Conservation (phyloP, 1,139 yeast species). For the Saccharomyces hybrid region DNA sequence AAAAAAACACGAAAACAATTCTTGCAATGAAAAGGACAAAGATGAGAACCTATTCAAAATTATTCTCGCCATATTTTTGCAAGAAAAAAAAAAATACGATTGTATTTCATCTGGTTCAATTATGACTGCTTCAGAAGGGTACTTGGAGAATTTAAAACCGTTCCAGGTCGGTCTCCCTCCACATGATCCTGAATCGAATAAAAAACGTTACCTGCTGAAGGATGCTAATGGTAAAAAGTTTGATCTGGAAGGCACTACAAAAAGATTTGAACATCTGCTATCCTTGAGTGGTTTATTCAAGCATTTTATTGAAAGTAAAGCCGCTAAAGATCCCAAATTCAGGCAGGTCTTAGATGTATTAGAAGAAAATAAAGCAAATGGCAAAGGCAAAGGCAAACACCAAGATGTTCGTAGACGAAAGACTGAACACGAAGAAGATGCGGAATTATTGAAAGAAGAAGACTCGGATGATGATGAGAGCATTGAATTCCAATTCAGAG, state of each 20-base stretch:
- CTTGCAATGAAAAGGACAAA: neutral
- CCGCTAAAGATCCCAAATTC: constrained; percentile 64
- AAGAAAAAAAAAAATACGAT: neutral
- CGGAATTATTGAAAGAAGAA: constrained; percentile 74
- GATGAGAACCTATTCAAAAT: neutral
- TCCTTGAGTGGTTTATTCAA: constrained; percentile 82
- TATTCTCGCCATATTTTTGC: neutral
- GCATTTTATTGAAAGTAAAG: constrained; percentile 77
- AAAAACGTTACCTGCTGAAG: constrained; percentile 42
- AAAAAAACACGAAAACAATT: neutral
- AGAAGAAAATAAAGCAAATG: constrained; percentile 35
- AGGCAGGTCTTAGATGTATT: constrained; percentile 49
- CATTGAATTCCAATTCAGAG: constrained; percentile 20
- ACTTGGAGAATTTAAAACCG: constrained; percentile 27
- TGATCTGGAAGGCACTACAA: constrained; percentile 65
- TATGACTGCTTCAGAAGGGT: constrained; percentile 21
- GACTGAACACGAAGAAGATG: constrained; percentile 89
- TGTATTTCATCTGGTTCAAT: neutral
- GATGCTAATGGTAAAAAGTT: constrained; percentile 44
- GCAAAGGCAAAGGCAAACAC: constrained; percentile 27
- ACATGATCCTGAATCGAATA: constrained; percentile 21
- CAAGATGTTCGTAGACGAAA: constrained; percentile 43
- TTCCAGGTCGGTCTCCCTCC: constrained; percentile 24
- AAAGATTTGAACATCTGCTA: constrained; percentile 71
- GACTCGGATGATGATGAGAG: constrained; percentile 43